Evolutionary conservation across 179 eudicot species (phyloP).

Genomic region (Beta lomatogona): DNA sequence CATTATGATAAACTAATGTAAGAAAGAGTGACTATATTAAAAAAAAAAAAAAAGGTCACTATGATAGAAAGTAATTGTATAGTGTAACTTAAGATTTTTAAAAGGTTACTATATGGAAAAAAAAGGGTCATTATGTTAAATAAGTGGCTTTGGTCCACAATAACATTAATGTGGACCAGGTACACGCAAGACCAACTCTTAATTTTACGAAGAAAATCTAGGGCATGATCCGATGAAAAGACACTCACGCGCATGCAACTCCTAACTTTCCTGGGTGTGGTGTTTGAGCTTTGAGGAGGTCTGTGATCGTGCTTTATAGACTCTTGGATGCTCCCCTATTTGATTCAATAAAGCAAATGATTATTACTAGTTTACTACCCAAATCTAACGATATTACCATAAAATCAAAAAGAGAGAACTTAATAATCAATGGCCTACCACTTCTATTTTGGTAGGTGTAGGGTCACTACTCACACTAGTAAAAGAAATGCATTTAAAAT

Average conservation of each 20-base stretch:
- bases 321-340: background rate
- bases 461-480: background rate
- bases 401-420: background rate
- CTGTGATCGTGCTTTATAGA: conserved; percentile 4
- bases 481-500: background rate
- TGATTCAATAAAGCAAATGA: conserved; percentile 14
- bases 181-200: too few relatives aligned
- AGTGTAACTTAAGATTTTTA: too few relatives aligned
- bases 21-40: too few relatives aligned
- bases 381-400: conserved; percentile 2
- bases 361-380: conserved; percentile 7
- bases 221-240: background rate
- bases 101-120: too few relatives aligned
- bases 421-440: background rate
- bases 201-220: conserved; percentile 4
- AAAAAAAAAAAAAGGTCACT: too few relatives aligned
- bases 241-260: conserved; percentile 3
- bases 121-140: too few relatives aligned
- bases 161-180: too few relatives aligned
- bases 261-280: background rate
- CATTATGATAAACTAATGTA: too few relatives aligned
- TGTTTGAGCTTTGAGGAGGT: too few relatives aligned
- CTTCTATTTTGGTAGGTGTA: background rate
- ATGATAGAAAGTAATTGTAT: too few relatives aligned
- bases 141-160: too few relatives aligned